Evolutionary conservation across 2,329 filamentous ascomycete species (phyloP), one percentile per base, ranked within the genome.

Genomic region (Thelonectria blattea): DNA sequence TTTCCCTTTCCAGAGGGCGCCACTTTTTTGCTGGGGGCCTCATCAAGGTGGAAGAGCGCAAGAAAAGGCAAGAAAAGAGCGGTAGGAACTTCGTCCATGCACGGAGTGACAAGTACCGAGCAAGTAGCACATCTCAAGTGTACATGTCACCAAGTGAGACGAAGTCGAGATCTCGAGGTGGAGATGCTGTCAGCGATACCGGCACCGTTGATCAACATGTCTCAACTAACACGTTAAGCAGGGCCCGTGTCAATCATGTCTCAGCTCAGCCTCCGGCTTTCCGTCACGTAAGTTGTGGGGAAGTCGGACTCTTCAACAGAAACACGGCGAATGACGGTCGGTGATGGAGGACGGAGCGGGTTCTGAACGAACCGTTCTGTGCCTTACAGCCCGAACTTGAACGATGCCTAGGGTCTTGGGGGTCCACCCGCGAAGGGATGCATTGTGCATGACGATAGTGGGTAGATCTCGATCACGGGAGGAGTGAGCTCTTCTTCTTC

Each of bases 391-490:
- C 11, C 34, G 3, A 8, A 30, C 45, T 55, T 50, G 30, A 51
- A 49, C 32, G 32, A 42, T 41, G 58, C 41, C 52, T 52, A 55
- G 52, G 57, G 32, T 52, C 41, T 43, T 52, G 15, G 57, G 15
- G 57, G 47, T 56, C 58, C 58, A 60, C 58, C 22, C 39, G 24
- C 37, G 39, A 42, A 20, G 41, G 48, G 57, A 55, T 55, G 57
- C 57, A 60, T 55, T 52, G 52, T 52, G 52, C 58, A 60, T 56
- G 41, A 46, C 41, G 45, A 39, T 45, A 55, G 52, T 60, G 57
- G 57, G 51, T 51, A 56, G 58, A 56, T 52, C 52, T 56, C 39
- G n/a, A 56, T 56, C 32, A 46, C 27, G 32, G 39, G 24, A 30
- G 48, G n/a, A n/a, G n/a, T 37, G 22, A 43, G 37, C 22, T 24